Conservation (phyloP, 73 alveolate genomes). For the Uronychia setigera region DNA sequence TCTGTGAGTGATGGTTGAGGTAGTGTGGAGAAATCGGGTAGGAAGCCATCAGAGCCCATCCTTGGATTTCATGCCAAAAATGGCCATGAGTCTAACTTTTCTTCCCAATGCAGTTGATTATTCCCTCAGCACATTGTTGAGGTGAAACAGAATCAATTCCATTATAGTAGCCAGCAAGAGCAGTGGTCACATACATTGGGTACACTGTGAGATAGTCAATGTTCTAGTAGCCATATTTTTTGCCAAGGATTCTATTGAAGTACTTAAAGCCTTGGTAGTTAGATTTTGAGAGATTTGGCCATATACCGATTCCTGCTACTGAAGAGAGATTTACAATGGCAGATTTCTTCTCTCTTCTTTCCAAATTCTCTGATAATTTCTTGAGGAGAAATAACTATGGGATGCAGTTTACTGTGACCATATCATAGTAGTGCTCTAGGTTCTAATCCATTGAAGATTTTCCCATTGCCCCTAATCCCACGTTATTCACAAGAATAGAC, state of each 20-base stretch:
- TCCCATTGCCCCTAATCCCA: background rate
- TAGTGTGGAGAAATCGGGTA: no score
- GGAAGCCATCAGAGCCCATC: no score
- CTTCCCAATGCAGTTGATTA: no score
- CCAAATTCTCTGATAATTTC: background rate
- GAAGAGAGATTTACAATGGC: constrained; percentile 7
- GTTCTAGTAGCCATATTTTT: background rate
- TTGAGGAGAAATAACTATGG: background rate
- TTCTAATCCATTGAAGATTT: background rate
- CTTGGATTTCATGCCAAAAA: no score
- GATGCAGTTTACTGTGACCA: background rate
- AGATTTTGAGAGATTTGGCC: background rate
- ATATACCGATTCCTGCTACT: background rate
- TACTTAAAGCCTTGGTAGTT: constrained; percentile 2
- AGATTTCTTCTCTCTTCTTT: background rate
- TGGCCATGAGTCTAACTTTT: no score
- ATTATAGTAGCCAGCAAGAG: background rate
- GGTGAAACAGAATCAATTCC: background rate
- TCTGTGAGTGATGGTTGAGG: no score
- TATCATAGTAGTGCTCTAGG: background rate
- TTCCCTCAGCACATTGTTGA: background rate
- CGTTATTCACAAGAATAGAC: constrained; percentile 10
- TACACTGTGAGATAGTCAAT: constrained; percentile 33
- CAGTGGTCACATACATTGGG: constrained; percentile 34
- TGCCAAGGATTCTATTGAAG: background rate